phyloP scores from a whole-genome alignment of 257 asterid species.

The Thymus mandschuricus region DNA sequence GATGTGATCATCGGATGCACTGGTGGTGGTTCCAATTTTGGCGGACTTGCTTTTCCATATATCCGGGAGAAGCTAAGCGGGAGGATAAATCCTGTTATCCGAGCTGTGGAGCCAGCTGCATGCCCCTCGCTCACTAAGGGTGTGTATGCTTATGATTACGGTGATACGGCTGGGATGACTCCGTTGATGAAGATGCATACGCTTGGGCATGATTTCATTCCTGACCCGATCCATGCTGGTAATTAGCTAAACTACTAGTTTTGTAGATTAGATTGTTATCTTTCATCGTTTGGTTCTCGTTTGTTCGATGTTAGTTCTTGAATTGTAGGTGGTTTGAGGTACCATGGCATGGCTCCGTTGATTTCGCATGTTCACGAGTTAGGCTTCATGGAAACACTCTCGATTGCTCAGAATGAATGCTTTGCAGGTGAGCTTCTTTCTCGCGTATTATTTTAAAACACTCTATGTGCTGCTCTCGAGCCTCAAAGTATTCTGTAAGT shows the following conservation, averaged over 20 bases:
- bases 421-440: slow-evolving; percentile 57
- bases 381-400: slow-evolving; percentile 75
- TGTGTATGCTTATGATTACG: slow-evolving; percentile 84
- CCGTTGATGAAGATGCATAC: slow-evolving; percentile 99
- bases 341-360: slow-evolving; percentile 97
- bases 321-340: slow-evolving; percentile 79
- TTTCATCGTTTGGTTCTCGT: neutral
- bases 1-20: slow-evolving; percentile 94
- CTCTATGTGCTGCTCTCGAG: too few species aligned
- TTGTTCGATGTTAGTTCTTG: neutral
- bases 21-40: slow-evolving; percentile 94
- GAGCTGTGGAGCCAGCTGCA: slow-evolving; percentile 93
- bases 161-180: slow-evolving; percentile 96
- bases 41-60: slow-evolving; percentile 88
- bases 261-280: neutral
- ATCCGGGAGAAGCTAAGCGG: slow-evolving; percentile 84
- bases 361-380: slow-evolving; percentile 81
- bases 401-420: slow-evolving; percentile 92
- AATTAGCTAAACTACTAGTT: slow-evolving; percentile 13
- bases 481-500: too few species aligned
- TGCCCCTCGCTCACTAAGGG: slow-evolving; percentile 97
- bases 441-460: neutral
- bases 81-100: slow-evolving; percentile 63
- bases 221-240: slow-evolving; percentile 96
- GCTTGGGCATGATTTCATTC: slow-evolving; percentile 92